Evolutionary conservation across 2,329 filamentous ascomycete genomes (phyloP).

Genomic region (Exophiala mesophila): DNA sequence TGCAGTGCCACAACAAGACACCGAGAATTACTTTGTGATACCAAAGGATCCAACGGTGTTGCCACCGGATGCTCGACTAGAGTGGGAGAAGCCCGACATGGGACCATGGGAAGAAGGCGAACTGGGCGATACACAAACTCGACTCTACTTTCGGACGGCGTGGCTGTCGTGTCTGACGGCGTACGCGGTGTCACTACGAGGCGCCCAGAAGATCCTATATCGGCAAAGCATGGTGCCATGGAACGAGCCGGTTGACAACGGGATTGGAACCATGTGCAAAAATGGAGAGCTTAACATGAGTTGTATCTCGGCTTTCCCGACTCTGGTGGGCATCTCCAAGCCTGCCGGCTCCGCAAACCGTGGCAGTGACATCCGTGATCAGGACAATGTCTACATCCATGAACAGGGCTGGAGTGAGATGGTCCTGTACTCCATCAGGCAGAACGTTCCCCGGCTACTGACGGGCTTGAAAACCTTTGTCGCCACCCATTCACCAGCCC

Average conservation of each 20-base stretch:
- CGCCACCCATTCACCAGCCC: not conserved
- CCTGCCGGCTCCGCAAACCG: constrained; percentile 33
- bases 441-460: constrained; percentile 28
- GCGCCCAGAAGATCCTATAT: constrained; percentile 36
- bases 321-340: constrained; percentile 46
- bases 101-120: constrained; percentile 14
- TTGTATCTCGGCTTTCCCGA: constrained; percentile 41
- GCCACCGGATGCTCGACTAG: constrained; percentile 12
- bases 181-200: constrained; percentile 36
- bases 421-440: constrained; percentile 27
- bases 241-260: constrained; percentile 38
- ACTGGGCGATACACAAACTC: constrained; percentile 33
- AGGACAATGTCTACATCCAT: constrained; percentile 19
- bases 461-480: constrained; percentile 6
- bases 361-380: constrained; percentile 29
- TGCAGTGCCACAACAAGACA: constrained; percentile 17
- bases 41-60: constrained; percentile 29
- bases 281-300: constrained; percentile 30
- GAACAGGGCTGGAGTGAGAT: constrained; percentile 20
- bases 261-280: constrained; percentile 45
- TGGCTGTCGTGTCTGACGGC: constrained; percentile 35
- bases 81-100: constrained; percentile 17
- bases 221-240: constrained; percentile 29
- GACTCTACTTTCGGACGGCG: constrained; percentile 33
- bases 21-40: constrained; percentile 27